These are phyloP conservation scores for Globisporangium yorkense DNA, from an alignment of 352 stramenopile species.

Conservation along the genomic window DNA sequence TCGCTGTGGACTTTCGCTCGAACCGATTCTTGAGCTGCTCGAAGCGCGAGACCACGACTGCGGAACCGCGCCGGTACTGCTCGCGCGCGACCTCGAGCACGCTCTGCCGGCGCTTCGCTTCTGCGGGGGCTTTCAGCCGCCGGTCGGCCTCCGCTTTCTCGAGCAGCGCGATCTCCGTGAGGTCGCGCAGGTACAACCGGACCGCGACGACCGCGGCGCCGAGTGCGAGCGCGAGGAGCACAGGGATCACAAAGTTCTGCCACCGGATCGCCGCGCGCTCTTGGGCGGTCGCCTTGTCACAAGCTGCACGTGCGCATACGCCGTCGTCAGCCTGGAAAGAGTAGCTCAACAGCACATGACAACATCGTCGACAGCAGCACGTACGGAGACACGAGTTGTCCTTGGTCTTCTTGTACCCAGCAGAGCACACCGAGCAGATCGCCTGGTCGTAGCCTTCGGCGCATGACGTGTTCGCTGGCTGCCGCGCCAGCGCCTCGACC, in stretches of 20 bases:
- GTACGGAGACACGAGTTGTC: slow-evolving; percentile 56
- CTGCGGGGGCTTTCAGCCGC: slow-evolving; percentile 24
- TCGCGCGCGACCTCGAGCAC: slow-evolving; percentile 20
- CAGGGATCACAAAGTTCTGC: slow-evolving; percentile 73
- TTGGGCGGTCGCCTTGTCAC: slow-evolving; percentile 40
- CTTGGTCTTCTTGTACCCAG: slow-evolving; percentile 44
- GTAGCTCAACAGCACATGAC: neutral
- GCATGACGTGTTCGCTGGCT: slow-evolving; percentile 29
- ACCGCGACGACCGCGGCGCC: slow-evolving; percentile 28
- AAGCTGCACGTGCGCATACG: slow-evolving; percentile 23
- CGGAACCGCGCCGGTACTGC: slow-evolving; percentile 20
- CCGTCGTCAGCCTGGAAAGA: neutral
- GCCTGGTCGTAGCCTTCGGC: slow-evolving; percentile 42
- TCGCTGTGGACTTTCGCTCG: slow-evolving; percentile 14
- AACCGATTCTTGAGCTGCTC: slow-evolving; percentile 26
- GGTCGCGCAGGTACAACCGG: slow-evolving; percentile 46
- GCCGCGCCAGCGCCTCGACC: slow-evolving; percentile 18
- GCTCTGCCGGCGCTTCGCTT: slow-evolving; percentile 10
- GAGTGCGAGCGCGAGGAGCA: slow-evolving; percentile 32
- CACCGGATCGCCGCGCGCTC: slow-evolving; percentile 45
- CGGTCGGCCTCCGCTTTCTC: slow-evolving; percentile 59
- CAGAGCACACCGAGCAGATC: slow-evolving; percentile 64
- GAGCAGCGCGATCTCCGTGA: slow-evolving; percentile 54
- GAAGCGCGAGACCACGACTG: slow-evolving; percentile 16
- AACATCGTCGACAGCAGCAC: slow-evolving; percentile 9